Base-by-base conservation (phyloP, 1,139 yeast genomes). In the Lodderomyces parapsilosis region DNA sequence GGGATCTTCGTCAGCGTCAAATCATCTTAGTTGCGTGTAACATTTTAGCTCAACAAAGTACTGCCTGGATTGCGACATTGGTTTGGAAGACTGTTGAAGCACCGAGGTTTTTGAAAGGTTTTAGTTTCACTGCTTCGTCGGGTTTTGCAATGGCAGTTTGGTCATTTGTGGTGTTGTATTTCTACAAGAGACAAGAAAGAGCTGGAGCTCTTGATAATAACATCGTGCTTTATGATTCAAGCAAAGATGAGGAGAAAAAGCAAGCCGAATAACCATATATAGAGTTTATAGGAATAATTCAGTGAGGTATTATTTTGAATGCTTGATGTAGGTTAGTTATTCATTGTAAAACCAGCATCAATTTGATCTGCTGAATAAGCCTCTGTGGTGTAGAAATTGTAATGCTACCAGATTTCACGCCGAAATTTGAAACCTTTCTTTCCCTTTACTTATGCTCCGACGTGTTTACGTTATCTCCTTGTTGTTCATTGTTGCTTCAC, bases 161-260 rank as follows among this genome's bases (percentile, higher is more conserved):
- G 83, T 74, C 84, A 0, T 61, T 78, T 41, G 65, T 78, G 6
- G 83, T 78, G 6, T 68, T 81, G 49, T 76, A 66, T 54, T 68
- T 78, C 47, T 82, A 81, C 65, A 83, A 82, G 60, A 70, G 71
- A 39, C 77, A 80, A 43, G 88, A 83, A 55, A 69, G 73, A 45
- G 59, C 59, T 40, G 56, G 68, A 44, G 83, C 86, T 10, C 59
- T 62, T 39, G 73, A 67, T 20, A 78, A 81, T 49, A 84, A 83
- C 25, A 76, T 79, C 44, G 65, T 71, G 25, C 45, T 78, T 17
- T 76, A 68, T 55, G 72, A 77, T 50, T 72, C 81, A 2, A 45
- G 40, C 9, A 44, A 42, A 35, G 42, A 38, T 15, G 45, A 36
- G n/a, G 33, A 30, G 19, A 30, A 30, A 8, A 15, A 30, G 19